A percentile compares a stretch with the other conserved stretches of the same genome.
These are phyloP conservation scores for Penicillium goetzii DNA, from an alignment of 495 filamentous ascomycete species.

Conservation along the genomic window DNA sequence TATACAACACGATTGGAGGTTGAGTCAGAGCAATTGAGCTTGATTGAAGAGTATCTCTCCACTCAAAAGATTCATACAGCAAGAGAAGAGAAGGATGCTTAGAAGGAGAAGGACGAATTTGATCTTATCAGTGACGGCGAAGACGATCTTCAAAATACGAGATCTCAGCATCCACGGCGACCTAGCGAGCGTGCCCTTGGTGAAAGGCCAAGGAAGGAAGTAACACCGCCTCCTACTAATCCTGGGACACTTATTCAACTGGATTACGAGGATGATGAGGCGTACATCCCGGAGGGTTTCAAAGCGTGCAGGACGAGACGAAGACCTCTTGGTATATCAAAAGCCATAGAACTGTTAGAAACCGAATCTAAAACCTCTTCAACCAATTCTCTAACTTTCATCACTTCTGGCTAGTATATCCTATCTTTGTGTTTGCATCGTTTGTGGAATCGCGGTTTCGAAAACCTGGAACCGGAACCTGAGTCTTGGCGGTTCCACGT, in stretches of 20 bases:
- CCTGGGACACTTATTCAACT: neutral
- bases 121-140: slow-evolving; percentile 1
- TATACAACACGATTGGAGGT: neutral
- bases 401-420: neutral
- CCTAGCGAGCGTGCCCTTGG: neutral
- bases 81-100: neutral
- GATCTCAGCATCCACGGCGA: slow-evolving; percentile 1
- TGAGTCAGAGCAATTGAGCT: neutral
- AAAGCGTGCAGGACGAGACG: neutral
- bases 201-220: slow-evolving; percentile 1
- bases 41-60: slow-evolving; percentile 1
- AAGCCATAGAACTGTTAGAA: neutral
- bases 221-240: neutral
- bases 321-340: slow-evolving; percentile 1
- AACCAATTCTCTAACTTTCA: neutral
- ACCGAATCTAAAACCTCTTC: slow-evolving; percentile 3
- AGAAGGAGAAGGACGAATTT: slow-evolving; percentile 5
- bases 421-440: slow-evolving; percentile 9
- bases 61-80: neutral
- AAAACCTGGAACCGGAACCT: slow-evolving; percentile 19
- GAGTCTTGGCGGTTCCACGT: slow-evolving; percentile 19
- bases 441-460: slow-evolving; percentile 20
- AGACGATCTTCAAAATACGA: slow-evolving; percentile 1
- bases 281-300: neutral
- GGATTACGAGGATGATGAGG: neutral